Evolutionary conservation across 2,329 filamentous ascomycete genomes (phyloP).

Genomic region (Bisporella sp.): DNA sequence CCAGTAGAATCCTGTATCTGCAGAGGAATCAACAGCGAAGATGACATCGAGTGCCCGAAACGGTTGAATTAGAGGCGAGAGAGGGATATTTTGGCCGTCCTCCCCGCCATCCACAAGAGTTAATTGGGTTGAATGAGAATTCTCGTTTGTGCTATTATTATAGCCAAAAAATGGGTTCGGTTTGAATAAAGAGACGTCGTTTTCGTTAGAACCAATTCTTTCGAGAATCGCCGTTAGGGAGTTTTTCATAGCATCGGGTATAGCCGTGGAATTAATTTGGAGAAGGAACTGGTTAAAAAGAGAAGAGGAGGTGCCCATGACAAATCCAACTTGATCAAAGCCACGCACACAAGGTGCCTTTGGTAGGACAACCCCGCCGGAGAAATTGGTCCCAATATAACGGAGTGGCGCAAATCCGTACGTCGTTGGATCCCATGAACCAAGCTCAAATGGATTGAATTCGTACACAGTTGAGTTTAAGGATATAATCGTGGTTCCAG

Average conservation of each 20-base stretch:
- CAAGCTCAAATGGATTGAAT: slow-evolving; percentile 75
- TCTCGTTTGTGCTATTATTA: slow-evolving; percentile 51
- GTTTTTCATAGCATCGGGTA: slow-evolving; percentile 39
- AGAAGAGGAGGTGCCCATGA: slow-evolving; percentile 81
- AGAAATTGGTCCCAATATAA: slow-evolving; percentile 69
- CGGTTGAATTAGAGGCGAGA: slow-evolving; percentile 71
- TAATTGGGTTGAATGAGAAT: slow-evolving; percentile 45
- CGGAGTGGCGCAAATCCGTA: slow-evolving; percentile 64
- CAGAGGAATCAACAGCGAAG: slow-evolving; percentile 73
- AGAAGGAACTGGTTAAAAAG: slow-evolving; percentile 78
- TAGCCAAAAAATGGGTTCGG: slow-evolving; percentile 72
- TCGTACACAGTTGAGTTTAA: slow-evolving; percentile 72
- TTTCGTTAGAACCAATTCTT: slow-evolving; percentile 47
- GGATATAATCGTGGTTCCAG: slow-evolving; percentile 53
- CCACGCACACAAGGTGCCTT: slow-evolving; percentile 60
- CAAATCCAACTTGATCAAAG: slow-evolving; percentile 74
- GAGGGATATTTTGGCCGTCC: slow-evolving; percentile 71
- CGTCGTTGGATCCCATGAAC: slow-evolving; percentile 66
- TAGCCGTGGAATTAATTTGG: slow-evolving; percentile 45
- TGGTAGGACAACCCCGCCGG: slow-evolving; percentile 49
- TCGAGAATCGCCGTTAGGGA: slow-evolving; percentile 48
- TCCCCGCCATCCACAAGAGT: slow-evolving; percentile 74
- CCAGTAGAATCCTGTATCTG: slow-evolving; percentile 63
- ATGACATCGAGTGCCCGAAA: slow-evolving; percentile 69
- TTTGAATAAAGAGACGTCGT: slow-evolving; percentile 68